Conservation (phyloP, 2,329 filamentous ascomycete genomes). For the Hirsutella minnesotensis region DNA sequence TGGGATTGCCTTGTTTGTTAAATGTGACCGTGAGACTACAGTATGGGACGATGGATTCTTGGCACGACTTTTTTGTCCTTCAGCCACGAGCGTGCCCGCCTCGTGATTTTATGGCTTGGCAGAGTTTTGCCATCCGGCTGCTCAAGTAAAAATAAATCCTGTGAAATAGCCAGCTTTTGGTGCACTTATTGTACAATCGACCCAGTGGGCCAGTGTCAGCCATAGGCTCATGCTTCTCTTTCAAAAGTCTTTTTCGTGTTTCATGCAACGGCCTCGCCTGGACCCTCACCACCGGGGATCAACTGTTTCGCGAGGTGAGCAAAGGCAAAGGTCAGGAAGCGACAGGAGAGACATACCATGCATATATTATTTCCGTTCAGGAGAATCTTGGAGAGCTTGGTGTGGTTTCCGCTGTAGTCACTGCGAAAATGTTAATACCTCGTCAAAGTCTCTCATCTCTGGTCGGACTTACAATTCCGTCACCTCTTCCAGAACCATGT, state of each 20-base stretch:
- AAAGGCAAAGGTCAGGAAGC: background rate
- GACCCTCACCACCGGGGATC: slow-evolving; percentile 68
- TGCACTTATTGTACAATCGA: background rate
- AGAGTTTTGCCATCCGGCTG: background rate
- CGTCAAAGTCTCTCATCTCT: too few species aligned
- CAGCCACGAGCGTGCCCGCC: background rate
- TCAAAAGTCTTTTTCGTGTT: background rate
- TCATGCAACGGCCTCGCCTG: slow-evolving; percentile 15
- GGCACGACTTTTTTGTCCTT: background rate
- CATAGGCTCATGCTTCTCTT: too few species aligned
- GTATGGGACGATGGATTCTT: background rate
- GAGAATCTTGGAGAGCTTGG: slow-evolving; percentile 85
- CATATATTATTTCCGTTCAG: slow-evolving; percentile 98
- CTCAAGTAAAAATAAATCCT: background rate
- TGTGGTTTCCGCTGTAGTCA: slow-evolving; percentile 80
- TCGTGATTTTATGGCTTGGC: background rate
- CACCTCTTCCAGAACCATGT: slow-evolving; percentile 97
- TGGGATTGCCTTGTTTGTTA: slow-evolving; percentile 3
- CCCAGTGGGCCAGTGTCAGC: too few species aligned
- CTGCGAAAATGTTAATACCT: too few species aligned
- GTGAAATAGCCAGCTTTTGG: background rate
- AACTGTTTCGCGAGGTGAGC: slow-evolving; percentile 36
- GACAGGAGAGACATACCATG: slow-evolving; percentile 62
- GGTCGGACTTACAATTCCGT: slow-evolving; percentile 68
- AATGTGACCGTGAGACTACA: background rate